Conservation (phyloP, 768 basidiomycete genomes). For the Mycena sanguinolenta region DNA sequence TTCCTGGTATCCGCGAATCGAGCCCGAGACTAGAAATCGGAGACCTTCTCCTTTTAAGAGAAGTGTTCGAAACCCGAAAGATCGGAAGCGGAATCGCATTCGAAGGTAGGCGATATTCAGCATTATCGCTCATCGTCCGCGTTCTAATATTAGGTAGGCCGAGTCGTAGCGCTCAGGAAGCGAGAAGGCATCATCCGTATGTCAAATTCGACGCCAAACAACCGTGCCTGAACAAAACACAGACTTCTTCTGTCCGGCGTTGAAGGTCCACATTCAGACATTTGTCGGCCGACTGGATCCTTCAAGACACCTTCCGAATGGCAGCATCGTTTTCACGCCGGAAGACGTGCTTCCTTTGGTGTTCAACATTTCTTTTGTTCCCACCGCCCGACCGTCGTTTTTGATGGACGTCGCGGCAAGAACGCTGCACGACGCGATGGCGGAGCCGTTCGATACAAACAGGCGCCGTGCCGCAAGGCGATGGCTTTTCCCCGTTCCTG, state of each 20-base stretch:
- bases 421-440: slow-evolving; percentile 44
- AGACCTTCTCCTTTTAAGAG: slow-evolving; percentile 60
- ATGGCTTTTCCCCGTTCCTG: slow-evolving; percentile 61
- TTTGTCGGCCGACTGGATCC: slow-evolving; percentile 41
- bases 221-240: slow-evolving; percentile 30
- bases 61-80: slow-evolving; percentile 49
- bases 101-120: slow-evolving; percentile 47
- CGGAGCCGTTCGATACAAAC: slow-evolving; percentile 23
- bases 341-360: slow-evolving; percentile 54
- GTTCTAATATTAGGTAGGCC: slow-evolving; percentile 24
- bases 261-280: slow-evolving; percentile 57
- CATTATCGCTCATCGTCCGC: too few relatives aligned
- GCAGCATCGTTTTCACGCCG: slow-evolving; percentile 44
- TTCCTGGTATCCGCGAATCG: slow-evolving; percentile 57
- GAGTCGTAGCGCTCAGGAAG: slow-evolving; percentile 58
- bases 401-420: slow-evolving; percentile 57
- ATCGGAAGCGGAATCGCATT: slow-evolving; percentile 56
- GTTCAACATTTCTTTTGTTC: slow-evolving; percentile 64
- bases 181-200: slow-evolving; percentile 62
- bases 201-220: slow-evolving; percentile 37
- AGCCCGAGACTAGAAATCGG: slow-evolving; percentile 59
- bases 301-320: slow-evolving; percentile 14
- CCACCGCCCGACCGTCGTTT: slow-evolving; percentile 58
- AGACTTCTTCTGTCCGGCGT: slow-evolving; percentile 56
- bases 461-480: slow-evolving; percentile 48